A percentile compares a stretch with the other conserved stretches of the same genome.
Evolutionary conservation across 176 grass and related monocot species (phyloP).

Genomic region (Avena atlantica): DNA sequence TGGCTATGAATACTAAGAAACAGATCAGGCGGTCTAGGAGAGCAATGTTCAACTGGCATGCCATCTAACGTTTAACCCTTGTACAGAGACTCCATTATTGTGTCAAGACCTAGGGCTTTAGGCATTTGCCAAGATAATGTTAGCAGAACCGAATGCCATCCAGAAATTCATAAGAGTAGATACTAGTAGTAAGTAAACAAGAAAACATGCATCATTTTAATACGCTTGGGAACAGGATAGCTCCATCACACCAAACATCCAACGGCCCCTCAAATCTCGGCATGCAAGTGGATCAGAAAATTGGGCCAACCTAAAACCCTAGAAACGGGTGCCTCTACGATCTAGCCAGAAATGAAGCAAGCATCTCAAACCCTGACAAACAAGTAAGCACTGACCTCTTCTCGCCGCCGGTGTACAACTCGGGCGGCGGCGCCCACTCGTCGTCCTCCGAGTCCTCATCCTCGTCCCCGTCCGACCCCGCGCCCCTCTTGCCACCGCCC

Average conservation of each 20-base stretch:
- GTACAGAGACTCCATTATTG: neutral
- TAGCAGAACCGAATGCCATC: neutral
- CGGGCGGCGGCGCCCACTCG: constrained; percentile 51
- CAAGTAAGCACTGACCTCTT: constrained; percentile 57
- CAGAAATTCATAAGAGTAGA: constrained; percentile 24
- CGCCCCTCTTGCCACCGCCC: constrained; percentile 33
- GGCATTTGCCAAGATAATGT: neutral
- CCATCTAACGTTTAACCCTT: neutral
- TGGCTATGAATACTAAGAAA: constrained; percentile 2
- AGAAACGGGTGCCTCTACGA: constrained; percentile 28
- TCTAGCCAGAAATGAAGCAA: neutral
- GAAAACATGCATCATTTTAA: neutral
- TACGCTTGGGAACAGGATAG: neutral
- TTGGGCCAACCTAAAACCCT: constrained; percentile 34
- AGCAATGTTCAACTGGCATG: neutral
- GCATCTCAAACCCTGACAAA: neutral
- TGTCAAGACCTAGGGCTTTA: neutral
- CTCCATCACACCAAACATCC: neutral
- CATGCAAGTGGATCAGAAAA: neutral
- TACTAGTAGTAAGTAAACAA: constrained; percentile 9
- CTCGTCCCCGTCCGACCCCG: constrained; percentile 49
- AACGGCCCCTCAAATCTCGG: neutral
- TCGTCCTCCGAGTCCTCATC: constrained; percentile 55
- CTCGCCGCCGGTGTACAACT: constrained; percentile 62
- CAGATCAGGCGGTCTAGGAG: neutral